Evolutionary conservation across 2,329 filamentous ascomycete species (phyloP).

Genomic region (Didymella arachidicola): DNA sequence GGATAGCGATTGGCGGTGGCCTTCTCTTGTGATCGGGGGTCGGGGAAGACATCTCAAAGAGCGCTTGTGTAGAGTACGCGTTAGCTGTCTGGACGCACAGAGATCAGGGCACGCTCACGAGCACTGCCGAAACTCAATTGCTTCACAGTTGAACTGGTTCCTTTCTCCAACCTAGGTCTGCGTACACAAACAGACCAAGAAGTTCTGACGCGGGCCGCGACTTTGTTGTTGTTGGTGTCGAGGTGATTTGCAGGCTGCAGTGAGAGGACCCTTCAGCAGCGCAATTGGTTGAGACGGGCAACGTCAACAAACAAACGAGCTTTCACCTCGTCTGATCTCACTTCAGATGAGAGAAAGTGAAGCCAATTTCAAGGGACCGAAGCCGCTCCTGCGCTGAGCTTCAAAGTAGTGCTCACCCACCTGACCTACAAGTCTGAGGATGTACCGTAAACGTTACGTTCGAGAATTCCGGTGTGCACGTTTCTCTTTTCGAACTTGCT

Average conservation of each 20-base stretch:
- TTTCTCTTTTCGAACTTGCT: not conserved
- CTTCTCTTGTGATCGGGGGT: constrained; percentile 33
- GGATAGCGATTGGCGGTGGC: constrained; percentile 37
- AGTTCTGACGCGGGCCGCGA: not conserved
- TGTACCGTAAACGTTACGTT: not conserved
- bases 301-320: constrained; percentile 30
- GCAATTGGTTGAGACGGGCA: constrained; percentile 23
- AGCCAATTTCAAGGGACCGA: not conserved
- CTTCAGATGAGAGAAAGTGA: constrained; percentile 2
- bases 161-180: too few species aligned
- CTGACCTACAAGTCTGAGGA: not conserved
- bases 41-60: constrained; percentile 26
- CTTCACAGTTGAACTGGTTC: too few species aligned
- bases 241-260: constrained; percentile 11
- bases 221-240: not conserved
- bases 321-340: constrained; percentile 19
- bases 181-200: too few species aligned
- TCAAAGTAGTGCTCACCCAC: not conserved
- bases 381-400: not conserved
- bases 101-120: not conserved
- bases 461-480: not conserved
- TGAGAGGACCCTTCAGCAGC: constrained; percentile 4
- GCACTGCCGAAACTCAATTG: not conserved
- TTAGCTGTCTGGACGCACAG: not conserved
- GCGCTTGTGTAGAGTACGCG: not conserved